These are phyloP conservation scores for Myxozyma neglecta DNA, from an alignment of 805 yeast genomes.

Conservation along the genomic window DNA sequence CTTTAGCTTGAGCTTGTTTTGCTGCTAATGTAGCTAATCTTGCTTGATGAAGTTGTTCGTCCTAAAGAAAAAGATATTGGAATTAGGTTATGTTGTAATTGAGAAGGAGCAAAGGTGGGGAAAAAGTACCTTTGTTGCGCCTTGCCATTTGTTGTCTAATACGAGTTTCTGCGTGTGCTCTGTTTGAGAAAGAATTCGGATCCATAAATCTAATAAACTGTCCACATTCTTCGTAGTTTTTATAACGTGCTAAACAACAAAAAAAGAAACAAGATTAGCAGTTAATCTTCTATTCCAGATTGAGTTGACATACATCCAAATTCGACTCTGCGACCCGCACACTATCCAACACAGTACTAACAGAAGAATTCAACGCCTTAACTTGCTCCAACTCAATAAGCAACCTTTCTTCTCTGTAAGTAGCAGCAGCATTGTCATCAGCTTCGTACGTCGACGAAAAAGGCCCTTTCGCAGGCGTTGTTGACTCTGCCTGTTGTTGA, in stretches of 20 bases:
- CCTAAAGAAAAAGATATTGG: constrained; percentile 1
- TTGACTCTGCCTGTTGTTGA: neutral
- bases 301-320: constrained; percentile 19
- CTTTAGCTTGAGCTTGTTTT: constrained; percentile 18
- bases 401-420: constrained; percentile 17
- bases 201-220: constrained; percentile 37
- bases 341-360: constrained; percentile 21
- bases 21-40: constrained; percentile 13
- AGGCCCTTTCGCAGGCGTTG: neutral
- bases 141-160: constrained; percentile 37
- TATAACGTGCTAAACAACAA: constrained; percentile 21
- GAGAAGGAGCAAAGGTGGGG: neutral
- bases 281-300: neutral
- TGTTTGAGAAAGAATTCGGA: constrained; percentile 38
- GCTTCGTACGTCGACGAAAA: neutral
- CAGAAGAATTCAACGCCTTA: constrained; percentile 19
- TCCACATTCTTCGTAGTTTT: constrained; percentile 35
- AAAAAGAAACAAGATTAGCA: neutral
- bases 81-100: neutral
- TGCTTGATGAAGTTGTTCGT: constrained; percentile 34
- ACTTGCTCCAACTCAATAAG: constrained; percentile 22
- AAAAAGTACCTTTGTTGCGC: constrained; percentile 31
- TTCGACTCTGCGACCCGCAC: constrained; percentile 20
- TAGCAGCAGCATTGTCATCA: neutral
- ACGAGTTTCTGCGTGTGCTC: constrained; percentile 38